These are phyloP conservation scores for Alternaria alternata DNA, from an alignment of 2,329 filamentous ascomycete species.

Conservation along the genomic window DNA sequence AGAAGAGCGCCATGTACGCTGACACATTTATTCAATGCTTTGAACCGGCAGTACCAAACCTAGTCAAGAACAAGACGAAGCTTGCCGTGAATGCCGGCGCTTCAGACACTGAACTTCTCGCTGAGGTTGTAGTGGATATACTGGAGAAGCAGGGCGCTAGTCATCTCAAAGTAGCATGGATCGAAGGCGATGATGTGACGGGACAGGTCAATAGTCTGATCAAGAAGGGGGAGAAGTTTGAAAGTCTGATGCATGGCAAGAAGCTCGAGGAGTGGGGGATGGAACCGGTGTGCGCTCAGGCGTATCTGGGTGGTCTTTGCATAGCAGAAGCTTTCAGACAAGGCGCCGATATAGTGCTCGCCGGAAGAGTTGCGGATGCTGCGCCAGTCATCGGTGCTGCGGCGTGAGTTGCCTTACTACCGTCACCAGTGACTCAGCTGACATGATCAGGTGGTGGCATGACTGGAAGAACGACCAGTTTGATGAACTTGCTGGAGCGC, in stretches of 20 bases:
- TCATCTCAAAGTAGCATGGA: conserved; percentile 33
- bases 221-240: conserved; percentile 47
- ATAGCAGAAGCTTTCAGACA: conserved; percentile 37
- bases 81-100: conserved; percentile 64
- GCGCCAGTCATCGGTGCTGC: conserved; percentile 58
- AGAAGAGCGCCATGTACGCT: conserved; percentile 37
- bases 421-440: conserved; percentile 15
- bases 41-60: conserved; percentile 31
- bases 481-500: conserved; percentile 42
- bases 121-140: conserved; percentile 23
- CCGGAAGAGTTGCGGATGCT: conserved; percentile 42
- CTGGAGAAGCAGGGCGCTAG: conserved; percentile 18
- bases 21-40: conserved; percentile 60
- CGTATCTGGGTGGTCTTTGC: conserved; percentile 26
- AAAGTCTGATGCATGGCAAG: conserved; percentile 52
- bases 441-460: conserved; percentile 60
- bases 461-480: conserved; percentile 55
- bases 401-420: conserved; percentile 34
- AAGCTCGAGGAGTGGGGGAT: conserved; percentile 45
- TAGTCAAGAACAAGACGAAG: conserved; percentile 44
- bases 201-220: conserved; percentile 45
- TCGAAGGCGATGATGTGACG: conserved; percentile 35
- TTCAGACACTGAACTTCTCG: conserved; percentile 57
- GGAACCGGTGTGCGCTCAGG: conserved; percentile 31
- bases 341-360: conserved; percentile 44